Percentiles rank a stretch among this genome's conserved stretches.
Evolutionary conservation across 306 rosid genomes (phyloP).

Genomic region (Acacia acuminata): DNA sequence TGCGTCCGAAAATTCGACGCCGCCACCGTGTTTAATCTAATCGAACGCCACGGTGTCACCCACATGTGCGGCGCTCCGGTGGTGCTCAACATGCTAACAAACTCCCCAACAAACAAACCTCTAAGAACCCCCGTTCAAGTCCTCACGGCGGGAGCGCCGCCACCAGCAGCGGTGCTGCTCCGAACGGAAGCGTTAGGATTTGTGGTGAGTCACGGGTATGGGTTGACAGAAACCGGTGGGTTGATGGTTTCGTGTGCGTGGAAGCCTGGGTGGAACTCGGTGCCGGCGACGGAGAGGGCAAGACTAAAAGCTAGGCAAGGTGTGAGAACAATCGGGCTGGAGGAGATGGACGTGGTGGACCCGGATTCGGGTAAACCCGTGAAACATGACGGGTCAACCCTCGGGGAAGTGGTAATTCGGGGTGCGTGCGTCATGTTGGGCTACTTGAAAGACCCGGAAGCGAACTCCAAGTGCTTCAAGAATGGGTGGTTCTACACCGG

Average conservation of each 20-base stretch:
- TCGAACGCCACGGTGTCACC: constrained; percentile 51
- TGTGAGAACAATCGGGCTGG: constrained; percentile 49
- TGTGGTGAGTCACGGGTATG: constrained; percentile 61
- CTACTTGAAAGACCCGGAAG: constrained; percentile 56
- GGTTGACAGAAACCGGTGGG: constrained; percentile 61
- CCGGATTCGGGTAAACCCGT: constrained; percentile 37
- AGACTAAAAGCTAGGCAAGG: constrained; percentile 73
- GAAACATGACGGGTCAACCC: constrained; percentile 42
- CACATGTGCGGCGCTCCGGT: constrained; percentile 82
- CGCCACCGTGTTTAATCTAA: constrained; percentile 31
- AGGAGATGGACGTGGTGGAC: constrained; percentile 56
- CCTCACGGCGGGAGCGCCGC: constrained; percentile 75
- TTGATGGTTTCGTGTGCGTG: constrained; percentile 60
- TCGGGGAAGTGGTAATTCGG: constrained; percentile 61
- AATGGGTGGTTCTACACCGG: constrained; percentile 75
- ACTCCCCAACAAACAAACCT: constrained; percentile 35
- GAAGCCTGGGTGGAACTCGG: constrained; percentile 58
- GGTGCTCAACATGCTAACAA: constrained; percentile 67
- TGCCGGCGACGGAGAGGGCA: constrained; percentile 68
- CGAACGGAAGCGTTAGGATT: constrained; percentile 61
- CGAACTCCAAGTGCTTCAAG: constrained; percentile 39
- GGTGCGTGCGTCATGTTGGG: constrained; percentile 66
- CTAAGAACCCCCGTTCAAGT: constrained; percentile 46
- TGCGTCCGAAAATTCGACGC: constrained; percentile 60
- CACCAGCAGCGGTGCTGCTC: constrained; percentile 50